phyloP scores from a whole-genome alignment of 2,329 filamentous ascomycete genomes.

The Coniochaeta sp. region DNA sequence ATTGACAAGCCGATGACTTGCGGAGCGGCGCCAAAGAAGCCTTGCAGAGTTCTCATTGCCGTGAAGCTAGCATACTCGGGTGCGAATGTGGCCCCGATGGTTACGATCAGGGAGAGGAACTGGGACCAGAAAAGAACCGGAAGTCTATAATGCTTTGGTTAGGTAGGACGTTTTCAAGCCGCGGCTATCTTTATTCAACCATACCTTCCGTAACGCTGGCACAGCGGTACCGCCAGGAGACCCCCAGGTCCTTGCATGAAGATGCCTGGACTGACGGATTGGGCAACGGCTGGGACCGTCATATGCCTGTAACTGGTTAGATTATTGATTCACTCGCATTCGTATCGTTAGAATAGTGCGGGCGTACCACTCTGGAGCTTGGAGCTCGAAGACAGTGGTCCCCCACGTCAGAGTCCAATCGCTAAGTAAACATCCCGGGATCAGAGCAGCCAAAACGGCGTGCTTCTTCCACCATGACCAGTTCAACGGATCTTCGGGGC shows the following conservation, averaged over 20 bases:
- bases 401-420: slow-evolving; percentile 12
- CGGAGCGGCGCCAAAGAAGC: slow-evolving; percentile 36
- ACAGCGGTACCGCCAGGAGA: slow-evolving; percentile 8
- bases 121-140: slow-evolving; percentile 21
- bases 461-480: slow-evolving; percentile 13
- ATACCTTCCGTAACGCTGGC: slow-evolving; percentile 8
- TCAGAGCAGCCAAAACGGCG: slow-evolving; percentile 8
- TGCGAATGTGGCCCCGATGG: slow-evolving; percentile 15
- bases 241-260: slow-evolving; percentile 10
- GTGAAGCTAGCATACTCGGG: slow-evolving; percentile 16
- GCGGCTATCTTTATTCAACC: neutral
- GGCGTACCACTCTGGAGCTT: slow-evolving; percentile 9
- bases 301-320: slow-evolving; percentile 2
- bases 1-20: slow-evolving; percentile 23
- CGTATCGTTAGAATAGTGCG: neutral
- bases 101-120: slow-evolving; percentile 15
- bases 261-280: slow-evolving; percentile 9
- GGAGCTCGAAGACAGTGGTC: slow-evolving; percentile 8
- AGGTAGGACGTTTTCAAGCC: neutral
- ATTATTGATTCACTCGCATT: neutral
- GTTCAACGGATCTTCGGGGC: slow-evolving; percentile 12
- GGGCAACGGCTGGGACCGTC: slow-evolving; percentile 4
- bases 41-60: slow-evolving; percentile 23
- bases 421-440: slow-evolving; percentile 9
- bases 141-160: neutral